Base-by-base conservation (phyloP, 352 stramenopile genomes). In the Pythium phragmiticola region DNA sequence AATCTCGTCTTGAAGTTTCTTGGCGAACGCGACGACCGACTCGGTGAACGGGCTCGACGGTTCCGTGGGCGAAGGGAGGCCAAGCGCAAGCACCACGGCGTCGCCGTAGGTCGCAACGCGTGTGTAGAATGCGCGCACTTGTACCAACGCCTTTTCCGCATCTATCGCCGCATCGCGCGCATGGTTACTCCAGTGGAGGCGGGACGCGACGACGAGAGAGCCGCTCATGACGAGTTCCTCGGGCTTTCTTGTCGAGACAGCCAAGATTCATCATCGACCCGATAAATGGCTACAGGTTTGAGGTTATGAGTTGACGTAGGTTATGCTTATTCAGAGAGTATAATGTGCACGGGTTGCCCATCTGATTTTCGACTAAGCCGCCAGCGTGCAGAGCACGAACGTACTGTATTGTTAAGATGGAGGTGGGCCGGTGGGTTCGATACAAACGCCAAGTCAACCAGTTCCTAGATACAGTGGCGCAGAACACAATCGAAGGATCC, bases 141-240 rank as follows among this genome's bases (percentile, higher is more conserved):
- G 80, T 2, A 2, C 36, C 34, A 91, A 66, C 42, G 76, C 53
- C 55, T 76, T 80, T 3, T 73, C 72, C 6, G 78, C 64, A 14
- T 88, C 69, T 48, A 93, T 73, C 17, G 60, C 55, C 16, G 74
- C 52, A 51, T 72, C 51, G 39, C 75, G 79, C 36, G 65, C 68
- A 63, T 91, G 84, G 65, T 76, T 89, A 59, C 75, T 75, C 84
- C 84, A 93, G 61, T 93, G 84, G 23, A 90, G 59, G 3, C 84
- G 75, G 46, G 80, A 86, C 26, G 68, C 80, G 14, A 90, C 80
- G 14, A 90, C 75, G 8, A 68, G 34, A 9, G 34, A 2, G 34
- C 34, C 26, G 26, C 26, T 30, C 26, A 30, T 30, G 26, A 30
- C 26, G 26, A 3, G 1, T 30, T 30, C 26, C 26, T 30, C 26